phyloP scores from a whole-genome alignment of 2,329 filamentous ascomycete genomes.

The Alternaria atra region DNA sequence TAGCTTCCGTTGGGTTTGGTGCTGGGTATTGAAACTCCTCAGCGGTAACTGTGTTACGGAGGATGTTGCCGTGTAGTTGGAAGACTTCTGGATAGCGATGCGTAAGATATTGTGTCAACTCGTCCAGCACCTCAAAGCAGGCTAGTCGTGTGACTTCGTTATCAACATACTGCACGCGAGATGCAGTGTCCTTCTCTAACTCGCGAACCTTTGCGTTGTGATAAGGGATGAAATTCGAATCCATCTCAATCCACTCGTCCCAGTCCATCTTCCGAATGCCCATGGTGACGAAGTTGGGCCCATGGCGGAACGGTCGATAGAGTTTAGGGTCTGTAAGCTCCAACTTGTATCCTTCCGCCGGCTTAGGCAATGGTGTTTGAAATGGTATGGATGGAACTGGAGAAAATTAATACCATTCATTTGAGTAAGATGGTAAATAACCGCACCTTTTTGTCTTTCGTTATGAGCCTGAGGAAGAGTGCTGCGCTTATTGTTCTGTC shows the following conservation, averaged over 20 bases:
- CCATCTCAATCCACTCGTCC: slow-evolving; percentile 11
- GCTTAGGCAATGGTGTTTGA: background rate
- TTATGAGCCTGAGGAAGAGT: background rate
- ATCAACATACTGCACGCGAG: background rate
- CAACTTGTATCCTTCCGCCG: background rate
- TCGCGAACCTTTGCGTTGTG: slow-evolving; percentile 4
- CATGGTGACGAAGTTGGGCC: background rate
- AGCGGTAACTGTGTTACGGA: background rate
- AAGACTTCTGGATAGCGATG: slow-evolving; percentile 8
- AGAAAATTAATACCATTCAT: background rate
- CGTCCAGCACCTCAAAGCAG: slow-evolving; percentile 3
- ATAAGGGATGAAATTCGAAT: slow-evolving; percentile 5
- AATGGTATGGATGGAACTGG: background rate
- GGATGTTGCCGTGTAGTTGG: background rate
- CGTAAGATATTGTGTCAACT: slow-evolving; percentile 8
- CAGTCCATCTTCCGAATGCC: slow-evolving; percentile 5
- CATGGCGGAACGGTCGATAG: background rate
- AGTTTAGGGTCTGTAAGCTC: slow-evolving; percentile 2
- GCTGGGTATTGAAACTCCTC: slow-evolving; percentile 1
- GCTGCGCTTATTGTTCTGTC: background rate
- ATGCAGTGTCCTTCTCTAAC: background rate
- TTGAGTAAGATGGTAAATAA: background rate
- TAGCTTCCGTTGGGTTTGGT: slow-evolving; percentile 1
- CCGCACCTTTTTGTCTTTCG: background rate
- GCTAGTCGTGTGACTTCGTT: slow-evolving; percentile 1